Conservation (phyloP, 805 yeast genomes). For the Candida oleophila region DNA sequence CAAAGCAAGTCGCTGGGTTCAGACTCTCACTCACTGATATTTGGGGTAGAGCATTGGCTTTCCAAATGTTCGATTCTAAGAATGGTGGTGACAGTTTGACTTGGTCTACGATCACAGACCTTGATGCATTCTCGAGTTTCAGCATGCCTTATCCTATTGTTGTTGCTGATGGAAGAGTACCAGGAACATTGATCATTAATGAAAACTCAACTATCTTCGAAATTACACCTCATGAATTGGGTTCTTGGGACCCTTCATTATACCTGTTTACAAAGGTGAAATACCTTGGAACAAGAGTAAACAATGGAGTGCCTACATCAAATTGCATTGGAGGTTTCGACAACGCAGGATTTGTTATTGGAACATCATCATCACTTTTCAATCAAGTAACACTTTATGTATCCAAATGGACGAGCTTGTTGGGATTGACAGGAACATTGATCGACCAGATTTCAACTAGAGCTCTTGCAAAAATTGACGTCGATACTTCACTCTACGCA, state of each 20-base stretch:
- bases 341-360: slow-evolving; percentile 41
- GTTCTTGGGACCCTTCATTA: slow-evolving; percentile 43
- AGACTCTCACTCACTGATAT: slow-evolving; percentile 34
- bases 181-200: slow-evolving; percentile 54
- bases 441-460: slow-evolving; percentile 20
- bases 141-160: slow-evolving; percentile 41
- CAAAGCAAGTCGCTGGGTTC: slow-evolving; percentile 34
- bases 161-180: slow-evolving; percentile 59
- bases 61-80: slow-evolving; percentile 26
- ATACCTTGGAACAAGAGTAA: slow-evolving; percentile 29
- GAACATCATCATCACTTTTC: slow-evolving; percentile 39
- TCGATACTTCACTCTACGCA: slow-evolving; percentile 38
- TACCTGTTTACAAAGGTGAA: slow-evolving; percentile 27
- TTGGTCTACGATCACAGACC: slow-evolving; percentile 28
- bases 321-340: slow-evolving; percentile 31
- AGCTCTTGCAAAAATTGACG: slow-evolving; percentile 21
- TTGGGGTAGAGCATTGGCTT: slow-evolving; percentile 40
- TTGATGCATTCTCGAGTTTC: slow-evolving; percentile 24
- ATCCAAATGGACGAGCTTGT: slow-evolving; percentile 8
- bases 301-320: slow-evolving; percentile 18
- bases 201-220: slow-evolving; percentile 63
- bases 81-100: slow-evolving; percentile 27
- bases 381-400: slow-evolving; percentile 30
- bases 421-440: slow-evolving; percentile 20
- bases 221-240: slow-evolving; percentile 38